Base-by-base conservation (phyloP, 2,329 filamentous ascomycete species). In the Fusarium luffae region DNA sequence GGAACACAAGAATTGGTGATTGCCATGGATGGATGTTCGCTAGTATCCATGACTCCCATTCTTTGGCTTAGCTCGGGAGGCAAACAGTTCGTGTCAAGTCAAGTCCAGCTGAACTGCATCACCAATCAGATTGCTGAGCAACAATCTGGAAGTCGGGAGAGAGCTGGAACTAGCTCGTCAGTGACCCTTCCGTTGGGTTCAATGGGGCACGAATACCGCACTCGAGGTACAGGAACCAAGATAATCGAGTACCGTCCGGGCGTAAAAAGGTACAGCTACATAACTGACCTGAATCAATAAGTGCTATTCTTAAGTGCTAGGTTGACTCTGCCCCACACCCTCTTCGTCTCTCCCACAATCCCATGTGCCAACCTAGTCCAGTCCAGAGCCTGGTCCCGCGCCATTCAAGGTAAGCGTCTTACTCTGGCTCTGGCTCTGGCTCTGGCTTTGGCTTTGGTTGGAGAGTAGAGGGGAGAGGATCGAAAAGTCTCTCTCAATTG, bases 291-390 rank as follows among this genome's bases (percentile, higher is more conserved):
- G 62, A 61, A 66, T 66, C 48, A 7, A 66, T 54, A 30, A 52
- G 34, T 66, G 62, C 37, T 54, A 66, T 65, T 60, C 62, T 65
- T 59, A 65, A 59, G 59, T 69, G 66, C 60, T 66, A 55, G 54
- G 30, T 52, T 47, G 44, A 54, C 41, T 18, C 25, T 25, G 67
- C 54, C 50, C 67, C 68, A 70, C 68, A 70, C 68, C 54, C 50
- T 46, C 64, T 46, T 63, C 50, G 27, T 48, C 41, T 27, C 27
- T 28, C 18, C 19, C 28, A 42, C 47, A 30, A 50, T 66, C 37
- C 67, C 42, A 63, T 67, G 66, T 69, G 51, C 60, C 66, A 69
- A 41, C 48, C 59, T 47, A 51, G 48, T 28, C 27, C 54, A 59
- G 37, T 42, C 54, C 44, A 50, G 27, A 50, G 27, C 43, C 44